Evolutionary conservation across 148 eudicot species (phyloP).

Genomic region (Nepenthes mirabilis): DNA sequence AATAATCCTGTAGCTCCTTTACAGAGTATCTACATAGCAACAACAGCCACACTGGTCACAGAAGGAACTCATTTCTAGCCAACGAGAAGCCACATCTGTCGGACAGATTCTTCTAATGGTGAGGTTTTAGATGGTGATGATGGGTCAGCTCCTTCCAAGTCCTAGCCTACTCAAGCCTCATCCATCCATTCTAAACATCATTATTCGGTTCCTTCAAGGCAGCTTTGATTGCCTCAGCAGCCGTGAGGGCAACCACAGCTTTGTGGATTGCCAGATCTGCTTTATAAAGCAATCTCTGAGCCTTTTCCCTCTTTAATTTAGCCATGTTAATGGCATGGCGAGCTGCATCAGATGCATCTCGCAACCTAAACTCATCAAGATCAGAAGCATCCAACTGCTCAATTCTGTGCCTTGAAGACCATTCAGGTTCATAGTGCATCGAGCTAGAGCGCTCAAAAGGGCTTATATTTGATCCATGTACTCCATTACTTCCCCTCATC

Average conservation of each 20-base stretch:
- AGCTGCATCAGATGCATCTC: conserved; percentile 80
- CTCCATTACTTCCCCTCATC: conserved; percentile 31
- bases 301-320: conserved; percentile 70
- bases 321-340: conserved; percentile 63
- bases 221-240: conserved; percentile 78
- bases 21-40: too few species aligned
- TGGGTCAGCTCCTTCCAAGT: neutral
- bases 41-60: too few species aligned
- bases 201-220: conserved; percentile 20
- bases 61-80: too few species aligned
- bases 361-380: conserved; percentile 68
- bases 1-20: too few species aligned
- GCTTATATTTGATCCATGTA: conserved; percentile 21
- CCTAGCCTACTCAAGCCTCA: conserved; percentile 6
- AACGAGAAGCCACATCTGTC: neutral
- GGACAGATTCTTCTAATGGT: neutral
- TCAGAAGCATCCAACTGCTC: conserved; percentile 53
- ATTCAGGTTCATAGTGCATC: conserved; percentile 30
- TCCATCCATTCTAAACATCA: conserved; percentile 14
- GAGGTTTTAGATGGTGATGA: neutral
- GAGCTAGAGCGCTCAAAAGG: conserved; percentile 38
- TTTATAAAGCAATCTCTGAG: conserved; percentile 60
- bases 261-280: conserved; percentile 85
- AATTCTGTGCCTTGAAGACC: conserved; percentile 22
- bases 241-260: conserved; percentile 76